Base-by-base conservation (phyloP, 2,329 filamentous ascomycete genomes). In the Monosporascus sp. region DNA sequence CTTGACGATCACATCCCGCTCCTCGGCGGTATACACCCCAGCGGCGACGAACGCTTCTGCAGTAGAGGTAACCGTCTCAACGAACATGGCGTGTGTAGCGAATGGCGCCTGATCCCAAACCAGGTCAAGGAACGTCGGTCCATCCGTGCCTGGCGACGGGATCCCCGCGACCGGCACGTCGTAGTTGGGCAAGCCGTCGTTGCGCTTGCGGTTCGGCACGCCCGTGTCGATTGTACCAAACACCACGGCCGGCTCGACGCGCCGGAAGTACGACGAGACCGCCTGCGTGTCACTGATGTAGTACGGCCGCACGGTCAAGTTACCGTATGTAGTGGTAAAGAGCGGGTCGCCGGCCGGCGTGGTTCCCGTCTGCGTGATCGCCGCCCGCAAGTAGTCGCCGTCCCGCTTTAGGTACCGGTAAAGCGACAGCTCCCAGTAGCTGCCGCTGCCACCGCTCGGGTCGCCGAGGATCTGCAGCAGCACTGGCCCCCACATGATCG, bases 61-160 rank as follows among this genome's bases (percentile, higher is more conserved):
- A 6, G 51, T 49, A 0, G 52, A 51, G 3, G 52, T 53, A 8
- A 67, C 63, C 8, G 57, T 53, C 37, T 57, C 48, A 3, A 68
- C 61, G 31, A 68, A 68, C 3, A 27, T 54, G 9, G 49, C 55
- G 15, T 68, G 64, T 14, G 56, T 52, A 0, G 41, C 56, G 46
- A 69, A 68, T n/a, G 66, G 66, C 34, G 66, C 61, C 41, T 57
- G 50, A 31, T 67, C 66, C 66, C 66, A 68, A 1, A 68, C 51
- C 20, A 68, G 9, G 46, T 68, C 66, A 3, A 68, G 54, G 51
- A 69, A 68, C 5, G 66, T 68, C 47, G 61, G 65, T 36, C 66
- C 66, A 48, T 68, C 66, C 8, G 57, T 57, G 11, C 65, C 66
- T 1, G 66, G 66, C 15, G 60, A 63, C 37, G 47, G 41, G 8